Base-by-base conservation (phyloP, 768 basidiomycete genomes). In the Sporobolomyces phaffii region DNA sequence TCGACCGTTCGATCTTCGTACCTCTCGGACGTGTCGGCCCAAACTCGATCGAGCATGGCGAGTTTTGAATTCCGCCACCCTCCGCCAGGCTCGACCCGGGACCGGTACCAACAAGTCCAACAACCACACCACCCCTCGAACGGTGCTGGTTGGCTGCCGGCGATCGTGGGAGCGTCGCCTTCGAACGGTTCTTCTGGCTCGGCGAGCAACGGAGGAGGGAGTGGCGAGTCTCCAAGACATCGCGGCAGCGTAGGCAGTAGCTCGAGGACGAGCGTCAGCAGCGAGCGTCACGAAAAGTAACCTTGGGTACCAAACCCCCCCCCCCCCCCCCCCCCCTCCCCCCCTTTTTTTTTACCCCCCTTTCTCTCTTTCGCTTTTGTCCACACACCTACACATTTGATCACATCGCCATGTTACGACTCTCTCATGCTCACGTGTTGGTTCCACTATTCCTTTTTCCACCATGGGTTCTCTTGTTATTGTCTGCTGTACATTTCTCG, bases 201-300 rank as follows among this genome's bases (percentile, higher is more conserved):
- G 33, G 3, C 26, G 59, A 18, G 60, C 15, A 45, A 33, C 29
- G 43, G 31, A 2, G 22, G 56, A 3, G 36, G 56, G 5, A 53
- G 52, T 53, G 5, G 17, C 18, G 33, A 59, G 48, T 58, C 56
- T 6, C 56, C 56, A 2, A 29, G 31, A 5, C 43, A 58, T 33
- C 41, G 56, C 24, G 45, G 56, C 41, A 58, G 56, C n/a, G 56
- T 49, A 41, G 60, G 40, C 26, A 58, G 49, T 31, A 67, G 65
- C 48, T 43, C 47, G 40, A 28, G 53, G 41, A 62, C 60, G 53
- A 62, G 60, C 43, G 26, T 62, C 13, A 62, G 60, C 18, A 47
- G 43, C 34, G 60, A 50, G 18, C 43, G 28, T 17, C 54, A 28
- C 40, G 54, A 57, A n/a, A 53, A 53, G 36, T 53, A 29, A 38